Evolutionary conservation across 2,329 filamentous ascomycete genomes (phyloP).

Genomic region (Claviceps fusiformis): DNA sequence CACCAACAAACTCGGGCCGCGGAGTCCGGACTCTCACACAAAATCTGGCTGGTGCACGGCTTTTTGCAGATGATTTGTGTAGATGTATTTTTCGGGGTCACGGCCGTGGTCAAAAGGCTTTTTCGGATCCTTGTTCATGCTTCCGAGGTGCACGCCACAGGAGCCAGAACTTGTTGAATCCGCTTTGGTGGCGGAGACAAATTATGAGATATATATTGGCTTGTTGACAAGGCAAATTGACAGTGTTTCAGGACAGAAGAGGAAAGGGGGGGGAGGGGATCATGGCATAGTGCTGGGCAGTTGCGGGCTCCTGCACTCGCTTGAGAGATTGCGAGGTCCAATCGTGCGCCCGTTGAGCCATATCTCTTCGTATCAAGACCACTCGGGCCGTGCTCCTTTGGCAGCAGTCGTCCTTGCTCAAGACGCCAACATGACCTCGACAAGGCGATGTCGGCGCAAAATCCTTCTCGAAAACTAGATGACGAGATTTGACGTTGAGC

Average conservation of each 20-base stretch:
- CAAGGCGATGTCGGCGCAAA: background rate
- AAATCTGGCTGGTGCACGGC: background rate
- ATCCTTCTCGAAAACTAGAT: background rate
- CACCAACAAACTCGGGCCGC: too few species aligned
- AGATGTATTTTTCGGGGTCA: background rate
- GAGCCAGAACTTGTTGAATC: background rate
- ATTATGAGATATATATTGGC: too few species aligned
- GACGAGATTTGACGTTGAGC: background rate
- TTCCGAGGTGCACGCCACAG: conserved; percentile 1
- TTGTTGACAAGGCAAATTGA: background rate
- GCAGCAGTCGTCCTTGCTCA: background rate
- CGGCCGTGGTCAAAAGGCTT: background rate
- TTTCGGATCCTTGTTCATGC: background rate
- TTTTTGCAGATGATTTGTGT: background rate
- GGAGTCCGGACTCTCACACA: too few species aligned
- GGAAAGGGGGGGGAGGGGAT: background rate
- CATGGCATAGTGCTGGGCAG: background rate
- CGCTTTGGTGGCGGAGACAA: background rate
- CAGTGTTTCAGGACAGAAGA: background rate
- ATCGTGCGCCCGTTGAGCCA: background rate
- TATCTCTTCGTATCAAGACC: background rate
- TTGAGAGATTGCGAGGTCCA: background rate
- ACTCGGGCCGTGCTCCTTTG: background rate
- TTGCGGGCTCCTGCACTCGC: background rate
- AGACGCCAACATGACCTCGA: background rate